Evolutionary conservation across 2,329 filamentous ascomycete species (phyloP).

Genomic region (Tolypocladium pustulatum): DNA sequence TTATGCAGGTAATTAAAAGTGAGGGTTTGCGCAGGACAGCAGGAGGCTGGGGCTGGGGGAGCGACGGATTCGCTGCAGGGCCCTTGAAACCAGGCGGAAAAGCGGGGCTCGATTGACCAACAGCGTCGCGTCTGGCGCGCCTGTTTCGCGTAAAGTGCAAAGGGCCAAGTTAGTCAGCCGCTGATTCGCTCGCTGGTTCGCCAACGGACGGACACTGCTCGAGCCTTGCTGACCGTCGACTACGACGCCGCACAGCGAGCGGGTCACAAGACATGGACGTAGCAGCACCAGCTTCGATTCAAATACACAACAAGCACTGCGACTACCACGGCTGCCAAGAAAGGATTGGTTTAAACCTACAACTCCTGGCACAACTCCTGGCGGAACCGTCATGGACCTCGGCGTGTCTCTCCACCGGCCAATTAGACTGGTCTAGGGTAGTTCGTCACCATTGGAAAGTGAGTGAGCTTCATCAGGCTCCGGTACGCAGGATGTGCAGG

Average conservation of each 20-base stretch:
- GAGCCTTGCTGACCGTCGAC: neutral
- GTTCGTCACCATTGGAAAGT: neutral
- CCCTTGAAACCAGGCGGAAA: neutral
- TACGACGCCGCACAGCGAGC: neutral
- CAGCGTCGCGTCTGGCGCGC: slow-evolving; percentile 9
- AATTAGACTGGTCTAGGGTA: neutral
- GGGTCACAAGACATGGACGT: too few species aligned
- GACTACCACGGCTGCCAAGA: neutral
- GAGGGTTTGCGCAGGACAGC: neutral
- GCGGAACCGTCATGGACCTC: too few species aligned
- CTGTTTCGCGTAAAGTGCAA: slow-evolving; percentile 19
- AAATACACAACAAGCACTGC: neutral
- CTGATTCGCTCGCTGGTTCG: neutral
- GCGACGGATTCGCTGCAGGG: neutral
- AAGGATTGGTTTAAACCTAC: neutral
- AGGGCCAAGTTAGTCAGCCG: neutral
- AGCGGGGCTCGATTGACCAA: neutral
- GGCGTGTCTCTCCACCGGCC: too few species aligned
- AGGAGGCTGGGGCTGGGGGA: neutral
- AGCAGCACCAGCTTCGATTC: neutral
- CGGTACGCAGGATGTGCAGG: neutral
- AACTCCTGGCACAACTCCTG: neutral
- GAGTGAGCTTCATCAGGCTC: too few species aligned
- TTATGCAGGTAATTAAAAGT: neutral
- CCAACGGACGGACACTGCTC: neutral